Evolutionary conservation across 2,329 filamentous ascomycete species (phyloP).

Genomic region (Reticulascus tulasneorum): DNA sequence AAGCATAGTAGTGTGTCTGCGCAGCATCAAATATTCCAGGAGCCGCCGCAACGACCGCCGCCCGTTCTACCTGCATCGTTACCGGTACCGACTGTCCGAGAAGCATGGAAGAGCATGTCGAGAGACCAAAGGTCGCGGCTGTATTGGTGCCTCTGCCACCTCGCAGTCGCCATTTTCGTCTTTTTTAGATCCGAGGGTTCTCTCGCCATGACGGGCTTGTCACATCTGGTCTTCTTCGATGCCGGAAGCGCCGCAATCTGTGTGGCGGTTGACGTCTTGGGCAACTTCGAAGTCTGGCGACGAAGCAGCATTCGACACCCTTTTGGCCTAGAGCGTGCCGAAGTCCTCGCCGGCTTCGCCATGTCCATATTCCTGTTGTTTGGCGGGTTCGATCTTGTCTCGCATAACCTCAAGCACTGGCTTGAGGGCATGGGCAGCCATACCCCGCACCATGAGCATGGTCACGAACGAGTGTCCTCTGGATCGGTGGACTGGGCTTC

Average conservation of each 20-base stretch:
- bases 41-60: conserved; percentile 80
- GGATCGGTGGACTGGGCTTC: conserved; percentile 80
- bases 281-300: conserved; percentile 98
- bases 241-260: conserved; percentile 88
- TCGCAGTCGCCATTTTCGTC: conserved; percentile 76
- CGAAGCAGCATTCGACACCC: conserved; percentile 89
- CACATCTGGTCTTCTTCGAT: conserved; percentile 92
- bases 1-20: conserved; percentile 91
- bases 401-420: conserved; percentile 89
- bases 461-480: conserved; percentile 62
- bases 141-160: conserved; percentile 87
- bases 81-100: conserved; percentile 82
- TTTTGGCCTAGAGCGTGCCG: conserved; percentile 85
- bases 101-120: conserved; percentile 88
- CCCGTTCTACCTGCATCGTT: conserved; percentile 87
- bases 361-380: conserved; percentile 97
- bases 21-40: conserved; percentile 91
- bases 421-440: conserved; percentile 70
- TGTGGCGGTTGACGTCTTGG: conserved; percentile 85
- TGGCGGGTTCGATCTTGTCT: conserved; percentile 92
- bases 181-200: conserved; percentile 84
- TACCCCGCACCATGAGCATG: conserved; percentile 66
- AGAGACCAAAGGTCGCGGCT: conserved; percentile 78
- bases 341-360: conserved; percentile 92
- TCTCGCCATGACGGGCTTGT: conserved; percentile 85